Conservation (phyloP, 2,329 filamentous ascomycete species). For the Talaromyces sp. region DNA sequence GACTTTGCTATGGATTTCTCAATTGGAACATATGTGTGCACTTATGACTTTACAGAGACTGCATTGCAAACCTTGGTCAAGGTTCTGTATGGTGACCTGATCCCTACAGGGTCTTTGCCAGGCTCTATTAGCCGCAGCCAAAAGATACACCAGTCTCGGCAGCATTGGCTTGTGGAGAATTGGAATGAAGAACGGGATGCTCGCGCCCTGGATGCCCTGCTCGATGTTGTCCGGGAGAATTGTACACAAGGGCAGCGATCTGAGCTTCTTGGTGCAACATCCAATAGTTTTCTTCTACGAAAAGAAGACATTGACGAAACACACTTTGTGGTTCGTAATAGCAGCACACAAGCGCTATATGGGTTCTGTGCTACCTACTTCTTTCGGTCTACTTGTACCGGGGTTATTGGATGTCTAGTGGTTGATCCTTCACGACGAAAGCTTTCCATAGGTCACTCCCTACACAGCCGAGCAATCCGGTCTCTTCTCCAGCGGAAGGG, state of each 20-base stretch:
- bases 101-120: conserved; percentile 59
- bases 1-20: conserved; percentile 92
- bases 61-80: conserved; percentile 83
- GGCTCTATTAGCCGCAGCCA: conserved; percentile 84
- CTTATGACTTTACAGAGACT: conserved; percentile 93
- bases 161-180: conserved; percentile 91
- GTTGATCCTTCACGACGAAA: conserved; percentile 86
- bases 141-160: conserved; percentile 83
- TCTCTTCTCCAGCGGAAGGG: conserved; percentile 71
- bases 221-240: conserved; percentile 69
- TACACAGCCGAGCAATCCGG: conserved; percentile 82
- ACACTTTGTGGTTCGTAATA: conserved; percentile 92
- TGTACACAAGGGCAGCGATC: conserved; percentile 65
- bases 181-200: conserved; percentile 81
- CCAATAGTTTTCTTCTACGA: conserved; percentile 74
- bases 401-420: conserved; percentile 82
- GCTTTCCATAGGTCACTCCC: conserved; percentile 84
- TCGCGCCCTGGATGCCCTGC: conserved; percentile 71
- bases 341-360: conserved; percentile 86
- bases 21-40: conserved; percentile 91
- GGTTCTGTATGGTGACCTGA: conserved; percentile 76
- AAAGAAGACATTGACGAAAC: conserved; percentile 73
- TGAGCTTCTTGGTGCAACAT: conserved; percentile 68
- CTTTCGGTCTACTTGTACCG: conserved; percentile 68
- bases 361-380: conserved; percentile 91